Evolutionary conservation across 495 filamentous ascomycete genomes (phyloP), one percentile per base, ranked within the genome.

Genomic region (Hyaloscypha finlandica): DNA sequence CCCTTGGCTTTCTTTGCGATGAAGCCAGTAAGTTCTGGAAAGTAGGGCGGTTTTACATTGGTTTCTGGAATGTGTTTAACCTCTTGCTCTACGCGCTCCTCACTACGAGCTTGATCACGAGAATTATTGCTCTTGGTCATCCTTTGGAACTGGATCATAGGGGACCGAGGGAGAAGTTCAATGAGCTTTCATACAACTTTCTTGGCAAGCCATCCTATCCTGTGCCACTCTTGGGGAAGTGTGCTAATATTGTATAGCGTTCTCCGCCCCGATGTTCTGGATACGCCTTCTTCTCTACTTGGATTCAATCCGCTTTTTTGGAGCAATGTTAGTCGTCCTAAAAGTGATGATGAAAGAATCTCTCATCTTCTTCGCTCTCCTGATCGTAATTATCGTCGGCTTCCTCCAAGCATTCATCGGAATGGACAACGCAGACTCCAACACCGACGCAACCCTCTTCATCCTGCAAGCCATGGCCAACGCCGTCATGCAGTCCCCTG

Each of bases 331-430:
- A 39, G 94, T 98, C 8, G 92, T 99, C 5, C 80, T 99, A 39
- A 93, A 97, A 73, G 93, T 98, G 59, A 98, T 99, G 96, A 98
- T 99, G 95, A 92, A 94, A 72, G 95, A 99, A 75, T 96, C 92
- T 64, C 78, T 99, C 62, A 97, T 98, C 69, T 99, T 99, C 83
- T 99, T 99, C 71, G 92, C 93, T 8, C 84, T 99, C n/a, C 85
- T 99, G 6, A 79, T 89, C 59, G 88, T 97, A 59, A 89, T 99
- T 59, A 79, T 96, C 56, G 77, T 94, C 54, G 95, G 95, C 20
- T 99, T 99, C 78, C 81, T 97, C 59, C 95, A 99, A 78, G 93
- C 91, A 0, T 99, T 99, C 67, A 83, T 96, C n/a, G 95, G 96
- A 2, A 85, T 99, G 81, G 94, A 97, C 70, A 88, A 92, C 51